Percentiles rank a stretch among this genome's conserved stretches.
These are phyloP conservation scores for Cicer chorassanicum DNA, from an alignment of 306 rosid species.

Conservation along the genomic window DNA sequence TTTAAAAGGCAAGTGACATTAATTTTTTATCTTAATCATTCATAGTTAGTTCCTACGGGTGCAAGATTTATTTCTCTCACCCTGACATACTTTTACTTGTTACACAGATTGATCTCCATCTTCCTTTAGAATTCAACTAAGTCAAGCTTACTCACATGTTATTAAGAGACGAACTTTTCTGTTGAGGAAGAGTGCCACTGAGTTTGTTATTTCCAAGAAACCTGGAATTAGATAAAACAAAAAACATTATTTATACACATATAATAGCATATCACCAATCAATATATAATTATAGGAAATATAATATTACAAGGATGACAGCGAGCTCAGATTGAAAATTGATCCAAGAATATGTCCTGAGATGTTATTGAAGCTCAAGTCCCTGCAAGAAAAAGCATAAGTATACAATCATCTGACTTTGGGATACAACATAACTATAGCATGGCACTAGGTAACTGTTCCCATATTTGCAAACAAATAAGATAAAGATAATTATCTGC, in stretches of 20 bases:
- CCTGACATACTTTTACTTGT: no score
- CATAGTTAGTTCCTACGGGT: background rate
- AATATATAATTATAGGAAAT: slow-evolving; percentile 26
- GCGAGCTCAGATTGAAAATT: slow-evolving; percentile 70
- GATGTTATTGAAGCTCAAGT: slow-evolving; percentile 87
- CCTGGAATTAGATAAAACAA: slow-evolving; percentile 44
- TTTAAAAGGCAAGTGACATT: background rate
- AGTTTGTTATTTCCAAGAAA: slow-evolving; percentile 85
- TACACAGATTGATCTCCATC: background rate
- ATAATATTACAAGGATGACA: slow-evolving; percentile 63
- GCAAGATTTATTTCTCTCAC: background rate
- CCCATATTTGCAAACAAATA: background rate
- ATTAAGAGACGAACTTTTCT: slow-evolving; percentile 55
- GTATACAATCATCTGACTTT: background rate
- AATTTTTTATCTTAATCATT: background rate
- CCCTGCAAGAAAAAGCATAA: slow-evolving; percentile 57
- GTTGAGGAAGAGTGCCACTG: slow-evolving; percentile 62
- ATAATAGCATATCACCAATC: slow-evolving; percentile 27
- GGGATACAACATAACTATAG: background rate
- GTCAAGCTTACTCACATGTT: slow-evolving; percentile 60
- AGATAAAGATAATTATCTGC: background rate
- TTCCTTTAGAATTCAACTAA: background rate
- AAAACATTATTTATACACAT: slow-evolving; percentile 16
- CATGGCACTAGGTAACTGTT: background rate
- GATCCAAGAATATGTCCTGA: slow-evolving; percentile 62